Conservation (phyloP, 495 filamentous ascomycete species). For the Cairneyella variabilis region DNA sequence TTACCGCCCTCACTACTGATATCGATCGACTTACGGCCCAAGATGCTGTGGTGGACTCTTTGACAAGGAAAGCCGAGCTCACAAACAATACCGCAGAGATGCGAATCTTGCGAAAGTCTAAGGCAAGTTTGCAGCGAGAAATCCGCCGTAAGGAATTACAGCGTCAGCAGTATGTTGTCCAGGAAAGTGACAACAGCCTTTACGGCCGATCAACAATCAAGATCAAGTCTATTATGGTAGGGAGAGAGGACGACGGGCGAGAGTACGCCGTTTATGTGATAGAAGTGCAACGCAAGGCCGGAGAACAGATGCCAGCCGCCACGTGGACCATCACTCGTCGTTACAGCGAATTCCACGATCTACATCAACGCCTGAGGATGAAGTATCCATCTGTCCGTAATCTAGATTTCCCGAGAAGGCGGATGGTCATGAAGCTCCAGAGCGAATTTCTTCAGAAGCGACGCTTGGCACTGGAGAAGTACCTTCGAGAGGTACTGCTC, state of each 20-base stretch:
- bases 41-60: conserved; percentile 84
- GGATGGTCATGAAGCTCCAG: conserved; percentile 94
- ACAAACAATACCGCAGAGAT: conserved; percentile 95
- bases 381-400: conserved; percentile 83
- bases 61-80: conserved; percentile 90
- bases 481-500: conserved; percentile 76
- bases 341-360: conserved; percentile 95
- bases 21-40: conserved; percentile 87
- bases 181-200: conserved; percentile 96
- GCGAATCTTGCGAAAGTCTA: conserved; percentile 89
- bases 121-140: conserved; percentile 86
- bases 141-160: conserved; percentile 93
- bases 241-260: conserved; percentile 84
- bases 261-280: conserved; percentile 93
- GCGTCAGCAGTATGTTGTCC: conserved; percentile 92
- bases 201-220: conserved; percentile 85
- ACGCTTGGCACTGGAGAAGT: conserved; percentile 75
- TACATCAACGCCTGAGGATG: conserved; percentile 81
- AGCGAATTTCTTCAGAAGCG: conserved; percentile 92
- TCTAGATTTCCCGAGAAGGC: conserved; percentile 85
- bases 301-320: conserved; percentile 82
- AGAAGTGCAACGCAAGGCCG: conserved; percentile 84
- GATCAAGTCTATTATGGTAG: conserved; percentile 90
- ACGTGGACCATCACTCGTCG: conserved; percentile 76
- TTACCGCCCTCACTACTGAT: conserved; percentile 75